phyloP scores from a whole-genome alignment of 805 yeast genomes.

The Hanseniaspora nectarophila region DNA sequence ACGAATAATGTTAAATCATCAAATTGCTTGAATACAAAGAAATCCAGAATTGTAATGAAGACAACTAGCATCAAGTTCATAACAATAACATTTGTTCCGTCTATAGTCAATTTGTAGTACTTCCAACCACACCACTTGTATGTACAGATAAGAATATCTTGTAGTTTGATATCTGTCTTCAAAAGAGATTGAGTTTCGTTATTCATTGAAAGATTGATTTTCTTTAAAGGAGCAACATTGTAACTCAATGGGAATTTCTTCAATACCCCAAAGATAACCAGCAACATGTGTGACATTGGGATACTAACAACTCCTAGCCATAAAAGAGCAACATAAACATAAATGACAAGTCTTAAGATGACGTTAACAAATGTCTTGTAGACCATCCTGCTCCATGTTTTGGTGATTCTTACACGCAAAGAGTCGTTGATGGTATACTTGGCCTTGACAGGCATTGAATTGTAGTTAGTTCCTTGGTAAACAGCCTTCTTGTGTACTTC shows the following conservation, averaged over 20 bases:
- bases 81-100: constrained; percentile 87
- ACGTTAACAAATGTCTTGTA: neutral
- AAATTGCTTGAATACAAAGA: constrained; percentile 32
- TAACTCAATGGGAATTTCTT: constrained; percentile 10
- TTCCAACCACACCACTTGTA: constrained; percentile 86
- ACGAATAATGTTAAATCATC: constrained; percentile 48
- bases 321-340: neutral
- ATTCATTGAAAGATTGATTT: neutral
- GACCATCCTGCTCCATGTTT: neutral
- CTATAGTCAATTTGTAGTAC: constrained; percentile 91
- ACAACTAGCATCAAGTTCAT: constrained; percentile 74
- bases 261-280: constrained; percentile 1
- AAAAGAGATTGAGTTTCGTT: constrained; percentile 18
- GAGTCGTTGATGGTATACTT: constrained; percentile 4
- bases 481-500: constrained; percentile 6
- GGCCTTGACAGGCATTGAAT: neutral
- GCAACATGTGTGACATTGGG: constrained; percentile 12
- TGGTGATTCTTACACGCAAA: neutral
- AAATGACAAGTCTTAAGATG: neutral
- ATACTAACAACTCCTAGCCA: constrained; percentile 10
- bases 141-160: constrained; percentile 69
- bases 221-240: neutral
- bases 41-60: constrained; percentile 69
- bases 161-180: constrained; percentile 15
- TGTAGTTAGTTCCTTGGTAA: neutral